These are phyloP conservation scores for Candida pseudocylindracea DNA, from an alignment of 1,139 yeast genomes.

Conservation along the genomic window DNA sequence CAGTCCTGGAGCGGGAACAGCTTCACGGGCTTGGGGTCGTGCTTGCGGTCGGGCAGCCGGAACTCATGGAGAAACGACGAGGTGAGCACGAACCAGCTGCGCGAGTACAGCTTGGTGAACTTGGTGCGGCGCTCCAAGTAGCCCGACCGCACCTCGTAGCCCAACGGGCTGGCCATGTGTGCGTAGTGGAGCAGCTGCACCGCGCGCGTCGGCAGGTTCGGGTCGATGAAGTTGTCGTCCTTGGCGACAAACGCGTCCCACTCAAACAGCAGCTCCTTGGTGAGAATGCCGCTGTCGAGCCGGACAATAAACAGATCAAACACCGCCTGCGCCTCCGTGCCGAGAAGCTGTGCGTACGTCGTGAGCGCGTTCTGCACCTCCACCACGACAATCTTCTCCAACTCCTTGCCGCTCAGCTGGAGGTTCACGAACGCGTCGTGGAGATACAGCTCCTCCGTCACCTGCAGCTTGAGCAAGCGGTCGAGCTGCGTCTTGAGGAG, in stretches of 20 bases:
- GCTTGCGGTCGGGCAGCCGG: constrained; percentile 61
- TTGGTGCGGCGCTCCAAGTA: constrained; percentile 76
- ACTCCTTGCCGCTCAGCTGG: constrained; percentile 72
- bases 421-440: constrained; percentile 77
- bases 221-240: constrained; percentile 61
- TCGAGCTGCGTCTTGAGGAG: constrained; percentile 52
- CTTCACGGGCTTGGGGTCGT: constrained; percentile 73
- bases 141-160: constrained; percentile 58
- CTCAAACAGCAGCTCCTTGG: constrained; percentile 61
- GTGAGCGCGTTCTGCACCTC: constrained; percentile 71
- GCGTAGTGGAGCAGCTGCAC: constrained; percentile 40
- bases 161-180: constrained; percentile 47
- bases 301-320: constrained; percentile 45
- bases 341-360: constrained; percentile 43
- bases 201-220: constrained; percentile 47
- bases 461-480: constrained; percentile 51
- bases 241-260: constrained; percentile 71
- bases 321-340: constrained; percentile 38
- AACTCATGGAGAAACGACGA: constrained; percentile 81
- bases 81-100: constrained; percentile 82
- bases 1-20: constrained; percentile 70
- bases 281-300: constrained; percentile 49
- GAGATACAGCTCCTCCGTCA: constrained; percentile 66
- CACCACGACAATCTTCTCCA: constrained; percentile 70
- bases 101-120: constrained; percentile 69